phyloP scores from a whole-genome alignment of 371 early-diverging fungal genomes.

The Thermomucor indicae-seudaticae region DNA sequence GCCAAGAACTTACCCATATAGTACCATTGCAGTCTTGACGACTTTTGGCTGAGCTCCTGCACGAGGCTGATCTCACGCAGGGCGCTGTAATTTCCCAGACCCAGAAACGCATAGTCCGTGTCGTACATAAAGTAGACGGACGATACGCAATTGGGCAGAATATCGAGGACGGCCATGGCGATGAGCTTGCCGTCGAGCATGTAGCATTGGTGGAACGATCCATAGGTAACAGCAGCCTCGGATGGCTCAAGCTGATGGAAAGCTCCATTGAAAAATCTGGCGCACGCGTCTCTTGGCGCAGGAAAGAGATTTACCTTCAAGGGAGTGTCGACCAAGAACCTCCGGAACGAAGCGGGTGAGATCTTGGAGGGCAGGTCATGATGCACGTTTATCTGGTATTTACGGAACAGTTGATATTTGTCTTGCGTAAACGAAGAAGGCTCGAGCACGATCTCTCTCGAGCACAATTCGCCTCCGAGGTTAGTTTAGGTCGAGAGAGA shows the following conservation, averaged over 20 bases:
- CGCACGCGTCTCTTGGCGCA: background rate
- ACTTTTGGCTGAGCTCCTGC: constrained; percentile 22
- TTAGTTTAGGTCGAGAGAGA: too few species aligned
- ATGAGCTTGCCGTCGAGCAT: constrained; percentile 70
- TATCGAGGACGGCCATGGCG: constrained; percentile 89
- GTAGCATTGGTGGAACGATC: constrained; percentile 89
- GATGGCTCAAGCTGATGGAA: background rate
- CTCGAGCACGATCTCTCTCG: constrained; percentile 60
- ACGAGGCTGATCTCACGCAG: constrained; percentile 72
- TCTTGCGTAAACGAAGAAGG: constrained; percentile 67
- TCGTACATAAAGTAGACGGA: constrained; percentile 95
- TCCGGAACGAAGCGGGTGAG: constrained; percentile 45
- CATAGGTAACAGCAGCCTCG: constrained; percentile 51
- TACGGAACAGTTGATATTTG: constrained; percentile 69
- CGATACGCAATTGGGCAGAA: constrained; percentile 84
- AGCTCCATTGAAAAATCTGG: background rate
- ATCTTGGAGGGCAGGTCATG: constrained; percentile 61
- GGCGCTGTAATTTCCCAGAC: constrained; percentile 83
- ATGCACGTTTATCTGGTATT: constrained; percentile 82
- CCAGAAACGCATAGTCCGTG: constrained; percentile 67
- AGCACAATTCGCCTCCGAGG: too few species aligned
- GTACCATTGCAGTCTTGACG: constrained; percentile 61
- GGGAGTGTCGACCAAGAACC: constrained; percentile 80
- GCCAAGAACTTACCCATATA: constrained; percentile 67
- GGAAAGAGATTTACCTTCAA: constrained; percentile 52